Percentiles rank a stretch among this genome's conserved stretches.
Evolutionary conservation across 176 grass and related monocot genomes (phyloP).

Genomic region (Eremochloa ophiuroides): DNA sequence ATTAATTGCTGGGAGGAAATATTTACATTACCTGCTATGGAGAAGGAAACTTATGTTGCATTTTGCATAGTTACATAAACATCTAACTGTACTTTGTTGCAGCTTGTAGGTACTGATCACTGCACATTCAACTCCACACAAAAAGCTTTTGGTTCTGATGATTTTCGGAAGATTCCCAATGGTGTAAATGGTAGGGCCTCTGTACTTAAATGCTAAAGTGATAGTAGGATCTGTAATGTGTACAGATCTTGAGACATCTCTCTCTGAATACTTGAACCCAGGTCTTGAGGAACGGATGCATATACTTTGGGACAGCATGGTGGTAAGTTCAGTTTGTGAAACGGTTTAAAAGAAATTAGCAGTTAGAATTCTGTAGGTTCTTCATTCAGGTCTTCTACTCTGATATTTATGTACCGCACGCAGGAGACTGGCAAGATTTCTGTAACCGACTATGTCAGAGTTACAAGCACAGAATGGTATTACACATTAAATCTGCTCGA

Average conservation of each 20-base stretch:
- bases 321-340: conserved; percentile 60
- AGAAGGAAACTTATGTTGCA: background rate
- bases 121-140: conserved; percentile 93
- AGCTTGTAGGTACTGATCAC: conserved; percentile 99
- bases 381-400: conserved; percentile 7
- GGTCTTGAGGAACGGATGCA: conserved; percentile 96
- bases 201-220: background rate
- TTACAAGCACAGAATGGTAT: conserved; percentile 95
- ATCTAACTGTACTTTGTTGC: conserved; percentile 20
- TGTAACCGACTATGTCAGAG: conserved; percentile 79
- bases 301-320: conserved; percentile 92
- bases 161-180: conserved; percentile 94
- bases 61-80: conserved; percentile 12
- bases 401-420: conserved; percentile 26
- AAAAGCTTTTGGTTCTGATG: conserved; percentile 85
- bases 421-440: conserved; percentile 77
- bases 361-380: background rate
- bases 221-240: background rate
- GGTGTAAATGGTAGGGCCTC: conserved; percentile 73
- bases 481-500: background rate
- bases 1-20: background rate
- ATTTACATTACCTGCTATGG: background rate
- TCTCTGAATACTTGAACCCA: conserved; percentile 33
- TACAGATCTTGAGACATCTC: conserved; percentile 10
- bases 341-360: background rate